These are phyloP conservation scores for Naganishia vishniacii DNA, from an alignment of 768 basidiomycete species.

Conservation along the genomic window DNA sequence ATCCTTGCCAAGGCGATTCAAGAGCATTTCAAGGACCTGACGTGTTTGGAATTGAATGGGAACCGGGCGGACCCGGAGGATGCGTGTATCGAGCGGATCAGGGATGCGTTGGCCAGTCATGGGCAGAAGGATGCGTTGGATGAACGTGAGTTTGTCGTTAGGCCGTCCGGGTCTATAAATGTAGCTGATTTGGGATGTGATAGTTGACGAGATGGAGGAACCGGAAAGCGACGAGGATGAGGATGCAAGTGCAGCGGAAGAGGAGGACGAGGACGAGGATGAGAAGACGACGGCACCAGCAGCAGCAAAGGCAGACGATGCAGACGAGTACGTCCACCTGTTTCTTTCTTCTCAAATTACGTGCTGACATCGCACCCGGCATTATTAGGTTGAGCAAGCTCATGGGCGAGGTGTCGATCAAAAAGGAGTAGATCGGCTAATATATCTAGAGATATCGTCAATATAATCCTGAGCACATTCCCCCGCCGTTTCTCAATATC, in stretches of 20 bases:
- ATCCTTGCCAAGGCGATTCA: slow-evolving; percentile 65
- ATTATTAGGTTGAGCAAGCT: slow-evolving; percentile 14
- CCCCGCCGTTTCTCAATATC: too few species aligned
- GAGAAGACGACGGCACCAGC: not conserved
- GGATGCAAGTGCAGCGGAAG: slow-evolving; percentile 52
- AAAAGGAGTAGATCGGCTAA: slow-evolving; percentile 3
- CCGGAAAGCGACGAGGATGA: slow-evolving; percentile 62
- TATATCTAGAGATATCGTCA: too few species aligned
- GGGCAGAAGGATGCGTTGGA: slow-evolving; percentile 75
- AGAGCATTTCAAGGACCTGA: slow-evolving; percentile 58
- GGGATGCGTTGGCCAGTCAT: slow-evolving; percentile 50
- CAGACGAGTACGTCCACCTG: slow-evolving; percentile 4
- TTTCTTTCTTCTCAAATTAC: not conserved
- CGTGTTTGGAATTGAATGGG: slow-evolving; percentile 76
- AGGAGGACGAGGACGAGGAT: slow-evolving; percentile 32
- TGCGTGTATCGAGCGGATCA: slow-evolving; percentile 52
- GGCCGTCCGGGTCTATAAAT: not conserved
- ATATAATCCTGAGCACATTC: too few species aligned
- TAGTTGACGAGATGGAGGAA: slow-evolving; percentile 66
- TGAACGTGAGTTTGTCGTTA: slow-evolving; percentile 50
- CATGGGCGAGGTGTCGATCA: slow-evolving; percentile 10
- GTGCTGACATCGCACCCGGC: too few species aligned
- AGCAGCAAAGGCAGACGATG: not conserved
- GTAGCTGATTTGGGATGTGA: slow-evolving; percentile 4
- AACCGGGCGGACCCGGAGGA: slow-evolving; percentile 55